phyloP scores from a whole-genome alignment of 805 yeast genomes.

The Kluyveromyces wickerhamii region DNA sequence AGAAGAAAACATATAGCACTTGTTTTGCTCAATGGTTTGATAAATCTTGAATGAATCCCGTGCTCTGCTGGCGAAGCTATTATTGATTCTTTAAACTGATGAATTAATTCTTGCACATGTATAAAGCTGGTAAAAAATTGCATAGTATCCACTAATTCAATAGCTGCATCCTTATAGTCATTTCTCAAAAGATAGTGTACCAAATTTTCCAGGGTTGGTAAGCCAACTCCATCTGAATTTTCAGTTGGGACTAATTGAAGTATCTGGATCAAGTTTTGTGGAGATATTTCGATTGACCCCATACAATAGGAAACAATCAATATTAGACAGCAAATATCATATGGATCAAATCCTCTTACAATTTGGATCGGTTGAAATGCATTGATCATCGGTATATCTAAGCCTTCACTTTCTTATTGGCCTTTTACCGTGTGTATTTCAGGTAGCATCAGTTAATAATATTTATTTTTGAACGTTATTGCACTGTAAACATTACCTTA shows the following conservation, averaged over 20 bases:
- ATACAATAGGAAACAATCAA: not conserved
- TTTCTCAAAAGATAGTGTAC: constrained; percentile 7
- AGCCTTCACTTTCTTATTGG: too few relatives aligned
- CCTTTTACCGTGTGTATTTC: too few relatives aligned
- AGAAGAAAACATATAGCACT: constrained; percentile 2
- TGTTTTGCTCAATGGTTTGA: not conserved
- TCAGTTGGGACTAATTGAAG: constrained; percentile 1
- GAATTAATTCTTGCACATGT: constrained; percentile 1
- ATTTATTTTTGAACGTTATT: too few relatives aligned
- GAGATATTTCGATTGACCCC: not conserved
- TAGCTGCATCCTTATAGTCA: constrained; percentile 4
- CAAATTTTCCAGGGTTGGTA: constrained; percentile 14
- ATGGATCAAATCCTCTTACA: constrained; percentile 3
- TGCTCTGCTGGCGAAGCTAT: not conserved
- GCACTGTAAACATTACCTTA: too few relatives aligned
- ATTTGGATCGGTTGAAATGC: not conserved
- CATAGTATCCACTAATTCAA: not conserved
- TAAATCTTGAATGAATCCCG: not conserved
- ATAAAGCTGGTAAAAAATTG: not conserved
- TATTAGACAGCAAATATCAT: constrained; percentile 2
- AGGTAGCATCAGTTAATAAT: too few relatives aligned
- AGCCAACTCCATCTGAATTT: not conserved
- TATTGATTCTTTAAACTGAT: constrained; percentile 2
- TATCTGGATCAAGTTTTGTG: not conserved
- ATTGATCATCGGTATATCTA: not conserved